Evolutionary conservation across 1,139 yeast genomes (phyloP).

Genomic region (Saccharomyces hybrid): DNA sequence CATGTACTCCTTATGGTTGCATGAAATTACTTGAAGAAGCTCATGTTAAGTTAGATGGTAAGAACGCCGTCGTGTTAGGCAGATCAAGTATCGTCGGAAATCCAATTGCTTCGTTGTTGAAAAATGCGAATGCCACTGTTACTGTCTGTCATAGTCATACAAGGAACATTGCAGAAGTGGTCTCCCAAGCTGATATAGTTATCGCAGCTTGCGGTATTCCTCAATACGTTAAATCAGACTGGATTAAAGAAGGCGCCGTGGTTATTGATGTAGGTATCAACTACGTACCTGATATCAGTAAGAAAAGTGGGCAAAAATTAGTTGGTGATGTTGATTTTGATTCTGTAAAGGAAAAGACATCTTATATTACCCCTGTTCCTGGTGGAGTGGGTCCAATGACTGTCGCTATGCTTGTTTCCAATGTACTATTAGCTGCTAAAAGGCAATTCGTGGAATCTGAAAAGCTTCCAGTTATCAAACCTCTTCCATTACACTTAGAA

Average conservation of each 20-base stretch:
- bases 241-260: constrained; percentile 61
- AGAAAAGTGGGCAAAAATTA: constrained; percentile 56
- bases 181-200: constrained; percentile 61
- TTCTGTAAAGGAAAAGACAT: constrained; percentile 47
- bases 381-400: constrained; percentile 93
- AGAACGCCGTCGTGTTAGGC: constrained; percentile 70
- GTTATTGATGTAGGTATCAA: constrained; percentile 78
- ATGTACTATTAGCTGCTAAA: constrained; percentile 59
- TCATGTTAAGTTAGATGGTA: constrained; percentile 51
- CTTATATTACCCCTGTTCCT: constrained; percentile 72
- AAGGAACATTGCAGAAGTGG: constrained; percentile 41
- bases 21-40: constrained; percentile 60
- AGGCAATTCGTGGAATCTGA: constrained; percentile 37
- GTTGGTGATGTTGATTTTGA: constrained; percentile 74
- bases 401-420: constrained; percentile 70
- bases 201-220: constrained; percentile 74
- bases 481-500: constrained; percentile 43
- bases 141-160: constrained; percentile 64
- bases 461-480: constrained; percentile 45
- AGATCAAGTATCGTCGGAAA: constrained; percentile 80
- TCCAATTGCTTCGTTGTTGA: constrained; percentile 66
- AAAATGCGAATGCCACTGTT: constrained; percentile 67
- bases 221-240: constrained; percentile 60
- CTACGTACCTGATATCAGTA: constrained; percentile 54
- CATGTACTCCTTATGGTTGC: constrained; percentile 77